A percentile compares a stretch with the other conserved stretches of the same genome.
Conservation (phyloP, 805 yeast species). For the Candida caryicola region DNA sequence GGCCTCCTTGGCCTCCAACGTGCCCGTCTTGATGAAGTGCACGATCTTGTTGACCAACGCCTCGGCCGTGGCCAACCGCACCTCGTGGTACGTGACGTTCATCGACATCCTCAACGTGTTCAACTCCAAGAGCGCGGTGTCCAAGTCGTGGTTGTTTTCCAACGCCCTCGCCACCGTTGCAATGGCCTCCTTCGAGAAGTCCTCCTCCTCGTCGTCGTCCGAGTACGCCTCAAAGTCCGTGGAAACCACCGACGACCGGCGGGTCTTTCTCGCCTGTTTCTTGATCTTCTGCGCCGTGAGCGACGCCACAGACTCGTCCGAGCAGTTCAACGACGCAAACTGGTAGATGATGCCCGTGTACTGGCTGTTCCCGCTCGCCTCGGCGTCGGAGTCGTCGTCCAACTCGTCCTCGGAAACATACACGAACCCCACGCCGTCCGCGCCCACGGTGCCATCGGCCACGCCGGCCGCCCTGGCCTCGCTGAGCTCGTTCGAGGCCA, state of each 20-base stretch:
- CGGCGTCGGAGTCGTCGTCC: slow-evolving; percentile 35
- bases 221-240: slow-evolving; percentile 48
- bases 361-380: slow-evolving; percentile 30
- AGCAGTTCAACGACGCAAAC: slow-evolving; percentile 46
- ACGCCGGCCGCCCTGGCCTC: slow-evolving; percentile 12
- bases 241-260: slow-evolving; percentile 35
- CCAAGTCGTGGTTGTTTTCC: slow-evolving; percentile 87
- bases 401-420: slow-evolving; percentile 47
- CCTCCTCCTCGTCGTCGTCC: slow-evolving; percentile 50
- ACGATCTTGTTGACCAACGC: slow-evolving; percentile 70
- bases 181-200: slow-evolving; percentile 83
- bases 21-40: slow-evolving; percentile 73
- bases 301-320: slow-evolving; percentile 60
- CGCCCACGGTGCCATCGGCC: slow-evolving; percentile 8
- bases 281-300: slow-evolving; percentile 41
- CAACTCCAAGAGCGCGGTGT: slow-evolving; percentile 87
- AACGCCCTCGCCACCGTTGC: slow-evolving; percentile 92
- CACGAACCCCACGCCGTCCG: slow-evolving; percentile 48
- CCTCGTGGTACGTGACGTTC: slow-evolving; percentile 94
- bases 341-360: slow-evolving; percentile 46
- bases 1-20: slow-evolving; percentile 75
- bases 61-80: slow-evolving; percentile 71
- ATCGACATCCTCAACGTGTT: slow-evolving; percentile 96
- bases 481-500: slow-evolving; percentile 20
- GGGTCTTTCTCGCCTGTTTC: slow-evolving; percentile 36